phyloP scores from a whole-genome alignment of 75 land plant genomes.

The Pseudotsuga menziesii region DNA sequence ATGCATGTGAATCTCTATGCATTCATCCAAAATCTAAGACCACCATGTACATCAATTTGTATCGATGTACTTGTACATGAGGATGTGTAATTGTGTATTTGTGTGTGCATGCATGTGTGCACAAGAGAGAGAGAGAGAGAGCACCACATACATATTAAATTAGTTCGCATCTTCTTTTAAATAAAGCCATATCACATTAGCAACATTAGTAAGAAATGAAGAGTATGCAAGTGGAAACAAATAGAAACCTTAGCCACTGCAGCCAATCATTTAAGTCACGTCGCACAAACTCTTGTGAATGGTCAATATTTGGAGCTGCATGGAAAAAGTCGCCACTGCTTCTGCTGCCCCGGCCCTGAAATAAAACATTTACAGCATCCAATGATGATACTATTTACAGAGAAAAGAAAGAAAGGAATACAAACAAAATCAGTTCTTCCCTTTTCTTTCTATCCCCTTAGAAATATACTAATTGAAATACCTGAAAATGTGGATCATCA shows the following conservation, averaged over 20 bases:
- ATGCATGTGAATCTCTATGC: neutral
- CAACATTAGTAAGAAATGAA: neutral
- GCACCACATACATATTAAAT: neutral
- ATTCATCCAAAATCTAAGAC: neutral
- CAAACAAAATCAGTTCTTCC: neutral
- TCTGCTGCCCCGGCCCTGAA: constrained; percentile 67
- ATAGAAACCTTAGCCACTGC: constrained; percentile 52
- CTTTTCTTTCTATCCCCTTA: neutral
- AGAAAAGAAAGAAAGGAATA: neutral
- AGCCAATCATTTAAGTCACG: constrained; percentile 69
- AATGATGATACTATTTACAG: neutral
- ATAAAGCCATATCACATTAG: neutral
- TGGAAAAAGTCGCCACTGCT: constrained; percentile 77
- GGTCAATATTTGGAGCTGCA: constrained; percentile 86
- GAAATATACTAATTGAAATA: constrained; percentile 6
- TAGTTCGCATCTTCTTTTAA: neutral
- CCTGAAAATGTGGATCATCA: constrained; percentile 85
- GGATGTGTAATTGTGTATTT: neutral
- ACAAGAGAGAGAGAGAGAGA: too few species aligned
- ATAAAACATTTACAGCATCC: neutral
- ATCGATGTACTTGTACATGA: too few species aligned
- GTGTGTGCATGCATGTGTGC: too few species aligned
- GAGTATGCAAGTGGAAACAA: neutral
- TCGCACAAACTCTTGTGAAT: constrained; percentile 80
- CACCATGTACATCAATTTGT: neutral